Base-by-base conservation (phyloP, 305 asterid genomes). In the Fraxinus albicans region DNA sequence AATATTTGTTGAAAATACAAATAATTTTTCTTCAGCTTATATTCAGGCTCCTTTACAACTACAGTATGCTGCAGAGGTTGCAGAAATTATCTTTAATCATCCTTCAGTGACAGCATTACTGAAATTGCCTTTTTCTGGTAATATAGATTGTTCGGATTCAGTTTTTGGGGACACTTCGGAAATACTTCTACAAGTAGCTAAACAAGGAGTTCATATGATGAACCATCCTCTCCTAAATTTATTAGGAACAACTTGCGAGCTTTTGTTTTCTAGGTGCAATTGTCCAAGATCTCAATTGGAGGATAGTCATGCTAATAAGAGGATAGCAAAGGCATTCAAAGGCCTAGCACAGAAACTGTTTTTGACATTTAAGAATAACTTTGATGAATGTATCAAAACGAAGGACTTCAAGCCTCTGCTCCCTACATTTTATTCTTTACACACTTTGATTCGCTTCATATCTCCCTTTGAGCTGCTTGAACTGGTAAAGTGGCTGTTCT, bases 391-490 rank as follows among this genome's bases (percentile, higher is more conserved):
- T 87, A 38, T 91, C 84, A 84, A 88, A 74, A 80, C 88, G 69
- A 77, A 77, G 88, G 91, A 92, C 81, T 90, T 91, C 77, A 85
- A 79, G 78, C 88, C 92, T 80, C 83, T 94, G 70, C 81, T 92
- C 83, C 95, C 97, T 34, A 78, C 83, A 82, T 89, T 92, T 63
- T 90, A 86, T 89, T 94, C 91, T 86, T 86, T 96, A n/a, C 88
- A 91, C 86, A 77, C 87, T 76, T 85, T 93, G 84, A 85, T 85
- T 78, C 85, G 83, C 53, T 92, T 91, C 86, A 88, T 91, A 81
- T 88, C 91, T 89, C 98, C 98, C 81, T 89, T 89, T 89, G 95
- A 91, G 89, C 88, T 91, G 83, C 97, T 94, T 87, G 93, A 89
- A 83, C 87, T 92, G 90, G 97, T 91, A 84, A 78, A 89, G 84